These are phyloP conservation scores for Cryphonectria naterciae DNA, from an alignment of 2,329 filamentous ascomycete species.

Conservation along the genomic window DNA sequence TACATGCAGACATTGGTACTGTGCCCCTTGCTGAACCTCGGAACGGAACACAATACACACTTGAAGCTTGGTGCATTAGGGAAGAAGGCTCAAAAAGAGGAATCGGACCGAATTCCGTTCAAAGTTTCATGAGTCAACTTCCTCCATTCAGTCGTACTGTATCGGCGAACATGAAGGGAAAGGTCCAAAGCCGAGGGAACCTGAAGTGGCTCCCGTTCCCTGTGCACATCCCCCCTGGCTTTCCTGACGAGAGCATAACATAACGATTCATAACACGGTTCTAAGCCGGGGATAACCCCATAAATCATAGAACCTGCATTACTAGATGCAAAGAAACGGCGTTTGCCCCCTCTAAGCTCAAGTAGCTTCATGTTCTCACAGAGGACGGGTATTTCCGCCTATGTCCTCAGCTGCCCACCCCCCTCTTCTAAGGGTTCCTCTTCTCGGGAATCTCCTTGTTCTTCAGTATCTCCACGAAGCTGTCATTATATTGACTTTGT, in stretches of 20 bases:
- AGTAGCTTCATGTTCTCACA: background rate
- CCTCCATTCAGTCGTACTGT: background rate
- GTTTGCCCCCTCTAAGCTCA: too few species aligned
- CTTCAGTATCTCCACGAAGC: background rate
- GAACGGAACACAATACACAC: background rate
- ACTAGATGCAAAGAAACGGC: too few species aligned
- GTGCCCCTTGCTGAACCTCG: background rate
- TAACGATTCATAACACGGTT: too few species aligned
- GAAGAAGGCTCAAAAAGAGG: background rate
- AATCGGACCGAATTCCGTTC: background rate
- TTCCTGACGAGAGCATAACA: background rate
- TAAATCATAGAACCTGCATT: too few species aligned
- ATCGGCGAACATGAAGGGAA: background rate
- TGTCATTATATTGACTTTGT: background rate
- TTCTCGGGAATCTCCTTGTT: background rate
- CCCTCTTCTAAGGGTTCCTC: too few species aligned
- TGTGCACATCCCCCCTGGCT: background rate
- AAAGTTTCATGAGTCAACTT: background rate
- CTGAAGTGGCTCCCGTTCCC: background rate
- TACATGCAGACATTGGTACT: background rate
- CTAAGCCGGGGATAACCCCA: too few species aligned
- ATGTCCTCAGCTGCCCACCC: too few species aligned
- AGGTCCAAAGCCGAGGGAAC: background rate
- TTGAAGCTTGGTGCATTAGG: background rate
- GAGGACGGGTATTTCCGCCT: background rate